Base-by-base conservation (phyloP, 2,329 filamentous ascomycete species). In the Pseudocercospora fuligena region DNA sequence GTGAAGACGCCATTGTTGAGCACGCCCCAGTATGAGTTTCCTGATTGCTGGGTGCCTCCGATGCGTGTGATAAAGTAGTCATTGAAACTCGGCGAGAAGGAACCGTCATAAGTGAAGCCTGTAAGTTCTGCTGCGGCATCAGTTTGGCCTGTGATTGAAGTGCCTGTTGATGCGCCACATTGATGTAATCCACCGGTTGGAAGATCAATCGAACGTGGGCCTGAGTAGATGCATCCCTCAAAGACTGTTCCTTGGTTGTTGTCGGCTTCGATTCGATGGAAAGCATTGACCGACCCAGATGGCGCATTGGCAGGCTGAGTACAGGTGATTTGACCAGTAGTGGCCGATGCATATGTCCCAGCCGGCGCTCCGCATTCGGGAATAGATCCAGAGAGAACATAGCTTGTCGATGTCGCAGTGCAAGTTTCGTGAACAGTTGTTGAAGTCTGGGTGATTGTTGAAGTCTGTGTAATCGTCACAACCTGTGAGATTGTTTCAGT, bases 11-110 rank as follows among this genome's bases (percentile, higher is more conserved):
- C 56, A 40, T 70, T 68, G 8, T 56, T 36, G 1, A 75, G 59
- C 2, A 72, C 27, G 5, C 70, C 70, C 73, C 72, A 74, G 63
- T 53, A 74, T 36, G 66, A 2, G 11, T 47, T 62, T 0, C 29
- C 4, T 1, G 23, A 47, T 27, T 64, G 60, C 5, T 33, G 27
- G 0, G 27, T 49, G 3, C 40, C 27, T 8, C 29, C 61, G 51
- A 75, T 70, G 2, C 66, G 51, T 6, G 54, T 66, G 64, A 75
- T 72, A 23, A 68, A 67, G 51, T 62, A 74, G 33, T 75, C 73
- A 12, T 69, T 33, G 54, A 71, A 67, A 0, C 27, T 12, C 23
- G 16, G 9, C 12, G 14, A 40, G 61, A 59, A 75, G 1, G 54
- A 21, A 2, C 71, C 72, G 23, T 73, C 70, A 64, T 65, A 74